phyloP scores from a whole-genome alignment of 768 basidiomycete genomes.

The Dictyophora rubrovolvata region DNA sequence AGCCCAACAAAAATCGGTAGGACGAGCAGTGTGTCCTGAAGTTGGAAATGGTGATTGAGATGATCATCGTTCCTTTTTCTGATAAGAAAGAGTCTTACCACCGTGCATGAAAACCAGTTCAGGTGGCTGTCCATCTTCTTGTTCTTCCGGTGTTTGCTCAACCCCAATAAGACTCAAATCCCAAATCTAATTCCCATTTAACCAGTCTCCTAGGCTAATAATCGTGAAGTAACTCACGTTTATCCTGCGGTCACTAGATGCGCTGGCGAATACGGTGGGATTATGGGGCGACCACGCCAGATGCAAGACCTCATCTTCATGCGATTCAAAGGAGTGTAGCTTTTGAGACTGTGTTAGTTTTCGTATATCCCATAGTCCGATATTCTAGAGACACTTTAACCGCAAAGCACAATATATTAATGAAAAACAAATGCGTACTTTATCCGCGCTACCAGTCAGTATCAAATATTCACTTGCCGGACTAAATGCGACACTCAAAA shows the following conservation, averaged over 20 bases:
- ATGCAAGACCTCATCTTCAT: slow-evolving; percentile 91
- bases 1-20: slow-evolving; percentile 96
- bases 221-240: slow-evolving; percentile 30
- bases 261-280: slow-evolving; percentile 87
- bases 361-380: slow-evolving; percentile 81
- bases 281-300: slow-evolving; percentile 94
- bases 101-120: slow-evolving; percentile 95
- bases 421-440: slow-evolving; percentile 37
- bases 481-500: slow-evolving; percentile 85
- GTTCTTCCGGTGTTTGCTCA: slow-evolving; percentile 96
- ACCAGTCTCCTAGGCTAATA: background rate
- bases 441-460: slow-evolving; percentile 89
- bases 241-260: slow-evolving; percentile 85
- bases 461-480: slow-evolving; percentile 71
- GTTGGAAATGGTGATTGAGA: background rate
- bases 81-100: slow-evolving; percentile 34
- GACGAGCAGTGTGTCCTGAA: slow-evolving; percentile 78
- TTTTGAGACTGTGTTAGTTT: slow-evolving; percentile 48
- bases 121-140: slow-evolving; percentile 88
- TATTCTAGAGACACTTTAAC: slow-evolving; percentile 45
- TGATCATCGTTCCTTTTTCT: background rate
- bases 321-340: slow-evolving; percentile 85
- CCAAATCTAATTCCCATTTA: slow-evolving; percentile 48
- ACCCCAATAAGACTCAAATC: slow-evolving; percentile 84
- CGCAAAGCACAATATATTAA: background rate